Base-by-base conservation (phyloP, 2,329 filamentous ascomycete genomes). In the Talaromyces sp. region DNA sequence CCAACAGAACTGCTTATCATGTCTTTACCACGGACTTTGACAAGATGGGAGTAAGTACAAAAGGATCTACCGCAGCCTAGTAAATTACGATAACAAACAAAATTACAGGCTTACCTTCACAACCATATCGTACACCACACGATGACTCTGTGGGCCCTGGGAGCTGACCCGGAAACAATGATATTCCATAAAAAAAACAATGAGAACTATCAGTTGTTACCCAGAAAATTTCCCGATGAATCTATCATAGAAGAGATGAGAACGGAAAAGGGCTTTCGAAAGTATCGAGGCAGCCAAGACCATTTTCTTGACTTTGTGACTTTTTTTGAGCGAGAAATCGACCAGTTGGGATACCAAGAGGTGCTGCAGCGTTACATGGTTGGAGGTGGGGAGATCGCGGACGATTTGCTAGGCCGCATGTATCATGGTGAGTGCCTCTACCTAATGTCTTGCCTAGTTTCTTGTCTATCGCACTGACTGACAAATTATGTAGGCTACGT, bases 361-460 rank as follows among this genome's bases (percentile, higher is more conserved):
- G 53, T 64, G 7, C 57, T 64, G 6, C 63, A 65, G 26, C 62
- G 61, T 35, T 65, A 64, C 57, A 32, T 65, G 17, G 31, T 59
- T 38, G 50, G 27, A 26, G 57, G 50, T 3, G n/a, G 50, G 19
- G 48, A 53, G n/a, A 54, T 59, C n/a, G 57, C 50, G 4, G 48
- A 54, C 29, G 57, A 59, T 29, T 54, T 59, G 19, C 57, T 59
- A 26, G 31, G 12, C 11, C n/a, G 41, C 17, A 60, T 54, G 19
- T 57, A 51, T 21, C 31, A 51, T 60, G 57, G 57, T 59, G 35
- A 38, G 35, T n/a, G 35, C 3, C 35, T 14, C n/a, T 38, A 5
- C 17, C 14, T 7, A n/a, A 8, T 5, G 3, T 17, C 9, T 14
- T 14, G 32, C 32, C 12, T 35, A 14, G 12, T 14, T 35, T 14